These are phyloP conservation scores for Xylaria castorea DNA, from an alignment of 495 filamentous ascomycete genomes.

Conservation along the genomic window DNA sequence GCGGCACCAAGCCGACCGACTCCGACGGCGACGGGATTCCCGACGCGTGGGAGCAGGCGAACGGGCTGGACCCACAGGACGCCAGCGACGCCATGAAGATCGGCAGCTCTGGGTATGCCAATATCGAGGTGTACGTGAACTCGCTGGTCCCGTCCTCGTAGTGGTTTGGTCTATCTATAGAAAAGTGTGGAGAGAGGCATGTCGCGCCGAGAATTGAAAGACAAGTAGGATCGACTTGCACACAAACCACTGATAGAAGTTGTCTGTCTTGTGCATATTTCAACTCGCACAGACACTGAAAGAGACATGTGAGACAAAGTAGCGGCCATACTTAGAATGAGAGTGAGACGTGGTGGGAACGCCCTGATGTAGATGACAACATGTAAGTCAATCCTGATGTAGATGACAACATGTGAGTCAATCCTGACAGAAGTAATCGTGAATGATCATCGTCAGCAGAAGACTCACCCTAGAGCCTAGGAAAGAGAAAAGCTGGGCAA, in stretches of 20 bases:
- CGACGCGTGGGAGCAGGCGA: conserved; percentile 43
- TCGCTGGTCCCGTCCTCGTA: conserved; percentile 37
- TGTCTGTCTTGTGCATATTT: not conserved
- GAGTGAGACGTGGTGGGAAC: not conserved
- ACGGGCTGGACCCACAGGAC: conserved; percentile 34
- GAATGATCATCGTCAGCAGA: not conserved
- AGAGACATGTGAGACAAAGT: not conserved
- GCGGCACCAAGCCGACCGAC: conserved; percentile 30
- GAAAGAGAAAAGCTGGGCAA: not conserved
- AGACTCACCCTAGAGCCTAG: not conserved
- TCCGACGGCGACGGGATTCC: conserved; percentile 39
- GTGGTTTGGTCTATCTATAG: not conserved
- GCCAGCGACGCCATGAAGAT: conserved; percentile 38
- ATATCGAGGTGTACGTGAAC: conserved; percentile 44
- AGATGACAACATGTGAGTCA: not conserved
- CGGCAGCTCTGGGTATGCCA: conserved; percentile 39
- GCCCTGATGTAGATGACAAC: not conserved
- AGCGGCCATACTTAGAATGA: not conserved
- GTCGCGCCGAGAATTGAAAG: not conserved
- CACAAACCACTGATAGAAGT: not conserved
- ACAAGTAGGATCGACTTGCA: not conserved
- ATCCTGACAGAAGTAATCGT: not conserved
- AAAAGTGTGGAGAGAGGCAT: not conserved
- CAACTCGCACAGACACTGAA: not conserved
- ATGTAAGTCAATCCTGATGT: not conserved